Evolutionary conservation across 192 early-diverging fungal genomes (phyloP).

Genomic region (Chytriomyces sp.): DNA sequence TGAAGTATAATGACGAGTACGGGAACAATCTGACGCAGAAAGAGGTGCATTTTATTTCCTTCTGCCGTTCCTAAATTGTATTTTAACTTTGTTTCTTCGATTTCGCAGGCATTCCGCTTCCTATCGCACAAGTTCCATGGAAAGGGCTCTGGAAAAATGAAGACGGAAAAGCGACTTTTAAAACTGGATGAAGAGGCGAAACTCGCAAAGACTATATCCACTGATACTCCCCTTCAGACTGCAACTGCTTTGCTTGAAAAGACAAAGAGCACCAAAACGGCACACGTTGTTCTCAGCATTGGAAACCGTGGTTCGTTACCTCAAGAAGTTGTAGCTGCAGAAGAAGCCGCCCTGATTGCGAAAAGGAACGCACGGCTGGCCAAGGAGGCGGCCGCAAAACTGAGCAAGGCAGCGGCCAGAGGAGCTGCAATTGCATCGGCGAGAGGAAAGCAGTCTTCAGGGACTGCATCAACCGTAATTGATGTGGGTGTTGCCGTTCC

Average conservation of each 20-base stretch:
- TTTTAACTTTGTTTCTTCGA: not conserved
- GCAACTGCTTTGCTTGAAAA: slow-evolving; percentile 72
- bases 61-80: not conserved
- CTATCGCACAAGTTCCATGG: slow-evolving; percentile 97
- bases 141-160: slow-evolving; percentile 88
- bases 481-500: slow-evolving; percentile 28
- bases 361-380: slow-evolving; percentile 21
- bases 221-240: slow-evolving; percentile 78
- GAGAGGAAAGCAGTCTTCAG: not conserved
- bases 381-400: slow-evolving; percentile 25
- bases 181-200: slow-evolving; percentile 83
- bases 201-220: slow-evolving; percentile 73
- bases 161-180: slow-evolving; percentile 86
- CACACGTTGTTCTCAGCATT: slow-evolving; percentile 82
- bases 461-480: slow-evolving; percentile 21
- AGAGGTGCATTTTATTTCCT: slow-evolving; percentile 60
- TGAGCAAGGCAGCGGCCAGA: slow-evolving; percentile 10
- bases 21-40: slow-evolving; percentile 82
- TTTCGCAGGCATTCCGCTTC: slow-evolving; percentile 76
- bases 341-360: slow-evolving; percentile 25
- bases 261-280: slow-evolving; percentile 70
- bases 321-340: slow-evolving; percentile 14
- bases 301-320: slow-evolving; percentile 67
- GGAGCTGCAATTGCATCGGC: not conserved
- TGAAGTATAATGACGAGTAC: slow-evolving; percentile 90